Evolutionary conservation across 345 rosid genomes (phyloP), one percentile per base, ranked within the genome.

Genomic region (Streptanthus diversifolius): DNA sequence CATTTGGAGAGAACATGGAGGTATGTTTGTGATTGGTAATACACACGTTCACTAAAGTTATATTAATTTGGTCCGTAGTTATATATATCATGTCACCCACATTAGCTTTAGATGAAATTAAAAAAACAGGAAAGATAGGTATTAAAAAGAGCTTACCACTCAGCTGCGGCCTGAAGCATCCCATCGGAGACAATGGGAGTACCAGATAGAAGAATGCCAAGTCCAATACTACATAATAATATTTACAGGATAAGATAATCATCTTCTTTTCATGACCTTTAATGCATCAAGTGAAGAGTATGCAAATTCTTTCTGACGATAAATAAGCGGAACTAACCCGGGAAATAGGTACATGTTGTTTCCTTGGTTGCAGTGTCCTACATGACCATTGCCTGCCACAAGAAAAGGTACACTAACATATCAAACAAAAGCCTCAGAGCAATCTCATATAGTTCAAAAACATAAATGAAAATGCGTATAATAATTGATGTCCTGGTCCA

Each of bases 341-440:
- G 98, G 98, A 77, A 93, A 93, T 70, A 93, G 91, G 79, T 91
- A 93, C 98, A 93, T 93, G 83, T 93, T 93, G 85, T 91, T 91
- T 69, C 96, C 98, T 81, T 93, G 98, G 86, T 93, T 93, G 87
- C 91, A 84, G 76, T 87, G 91, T 79, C 98, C 98, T 40, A 89
- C 67, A 1, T 72, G 82, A 70, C 96, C 95, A 77, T 88, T 84
- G 52, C 96, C 97, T 91, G 85, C 53, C 47, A 24, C 43, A 77
- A 37, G 32, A 54, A 68, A 56, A 70, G 47, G 65, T 71, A 54
- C 32, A 54, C 32, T 9, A 22, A 13, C 11, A 64, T 70, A 58
- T 49, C 18, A 44, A 64, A 55, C 19, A 75, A 65, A 43, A 12
- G 53, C 58, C 64, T 77, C 65, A 11, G 32, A 73, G 64, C 30